A percentile compares a stretch with the other conserved stretches of the same genome.
Conservation (phyloP, 176 grass and related monocot species). For the Phoenix roebelenii region DNA sequence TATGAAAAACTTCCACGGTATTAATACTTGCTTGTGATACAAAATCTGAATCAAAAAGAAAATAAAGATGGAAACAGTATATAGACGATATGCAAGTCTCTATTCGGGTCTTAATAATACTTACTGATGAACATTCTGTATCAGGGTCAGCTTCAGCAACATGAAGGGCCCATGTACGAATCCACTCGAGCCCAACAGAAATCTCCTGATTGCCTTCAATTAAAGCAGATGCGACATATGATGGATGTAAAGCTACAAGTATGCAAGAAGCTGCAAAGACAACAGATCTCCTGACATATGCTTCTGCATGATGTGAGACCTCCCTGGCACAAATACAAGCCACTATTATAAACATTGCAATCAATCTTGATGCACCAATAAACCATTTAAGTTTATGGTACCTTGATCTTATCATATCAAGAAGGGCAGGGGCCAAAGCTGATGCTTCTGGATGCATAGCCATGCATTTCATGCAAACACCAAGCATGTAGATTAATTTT, state of each 20-base stretch:
- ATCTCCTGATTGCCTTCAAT: conserved; percentile 75
- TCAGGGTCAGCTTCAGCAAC: conserved; percentile 77
- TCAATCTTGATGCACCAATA: too few species aligned
- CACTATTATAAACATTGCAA: background rate
- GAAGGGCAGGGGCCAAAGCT: conserved; percentile 69
- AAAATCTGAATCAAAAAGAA: too few species aligned
- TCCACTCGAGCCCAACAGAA: conserved; percentile 81
- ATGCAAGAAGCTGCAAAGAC: conserved; percentile 88
- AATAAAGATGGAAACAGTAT: too few species aligned
- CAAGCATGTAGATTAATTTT: conserved; percentile 94
- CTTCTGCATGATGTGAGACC: conserved; percentile 72
- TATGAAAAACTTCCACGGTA: too few species aligned
- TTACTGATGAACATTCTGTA: conserved; percentile 73
- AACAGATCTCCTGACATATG: conserved; percentile 85
- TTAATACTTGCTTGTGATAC: too few species aligned
- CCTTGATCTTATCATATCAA: conserved; percentile 90
- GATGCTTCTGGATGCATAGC: conserved; percentile 89
- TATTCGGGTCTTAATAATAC: conserved; percentile 6
- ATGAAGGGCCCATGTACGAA: conserved; percentile 68
- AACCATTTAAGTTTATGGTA: conserved; percentile 19
- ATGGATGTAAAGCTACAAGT: conserved; percentile 75
- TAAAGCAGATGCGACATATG: conserved; percentile 69
- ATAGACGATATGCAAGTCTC: too few species aligned
- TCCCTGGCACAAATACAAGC: conserved; percentile 39
- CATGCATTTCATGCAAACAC: conserved; percentile 89